Base-by-base conservation (phyloP, 2,329 filamentous ascomycete genomes). In the Hirsutella rhossiliensis region DNA sequence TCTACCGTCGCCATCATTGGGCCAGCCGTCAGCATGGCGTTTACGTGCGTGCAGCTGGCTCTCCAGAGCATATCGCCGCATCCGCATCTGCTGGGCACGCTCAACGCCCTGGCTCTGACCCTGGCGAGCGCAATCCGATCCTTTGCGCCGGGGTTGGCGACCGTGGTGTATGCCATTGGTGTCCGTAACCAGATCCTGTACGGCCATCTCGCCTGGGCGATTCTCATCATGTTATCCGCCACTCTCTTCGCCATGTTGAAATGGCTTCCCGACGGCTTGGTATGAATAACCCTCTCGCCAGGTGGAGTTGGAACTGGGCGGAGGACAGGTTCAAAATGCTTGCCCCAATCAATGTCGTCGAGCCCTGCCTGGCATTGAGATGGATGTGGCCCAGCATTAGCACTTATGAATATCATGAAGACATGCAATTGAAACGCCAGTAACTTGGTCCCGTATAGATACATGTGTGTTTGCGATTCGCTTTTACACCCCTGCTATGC, bases 41-140 rank as follows among this genome's bases (percentile, higher is more conserved):
- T 83, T 55, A 88, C 82, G 0, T 79, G 71, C 2, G 72, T 81
- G 1, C 84, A 89, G 65, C 76, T 90, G 9, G 78, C 78, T 0
- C 56, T 90, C 29, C 90, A 90, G 59, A 83, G 89, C 46, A 75
- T 84, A 2, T 72, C 80, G 0, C 86, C 86, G 0, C 76, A 71
- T 11, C 72, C 76, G 1, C 66, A 69, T 37, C 73, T 78, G 0
- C 65, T 90, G 11, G 84, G 81, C 0, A 87, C 78, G 0, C 64
- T 92, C 27, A 90, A 90, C 52, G 80, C 81, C 13, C 44, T 66
- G 3, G 61, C 63, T 0, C 29, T 90, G 45, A 82, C 82, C 0
- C 54, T 78, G 1, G 62, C 68, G 0, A 80, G 78, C 49, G 80
- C 66, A 0, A 64, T 86, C 28, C 69, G 85, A 13, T 73, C 84